Base-by-base conservation (phyloP, 768 basidiomycete species). In the Boletus vermiculosoides region DNA sequence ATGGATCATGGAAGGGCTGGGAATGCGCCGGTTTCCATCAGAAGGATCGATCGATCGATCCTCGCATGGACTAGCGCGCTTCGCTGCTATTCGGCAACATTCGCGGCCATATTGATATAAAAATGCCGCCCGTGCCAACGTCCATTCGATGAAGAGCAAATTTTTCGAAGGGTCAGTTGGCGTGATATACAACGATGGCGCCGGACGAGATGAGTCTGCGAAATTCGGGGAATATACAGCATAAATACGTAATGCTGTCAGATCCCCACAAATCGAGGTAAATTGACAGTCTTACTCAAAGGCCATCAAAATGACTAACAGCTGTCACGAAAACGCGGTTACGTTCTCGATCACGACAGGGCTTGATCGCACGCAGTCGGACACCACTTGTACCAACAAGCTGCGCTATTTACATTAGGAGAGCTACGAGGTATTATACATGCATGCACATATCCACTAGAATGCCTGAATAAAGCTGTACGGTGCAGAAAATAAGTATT, bases 391-490 rank as follows among this genome's bases (percentile, higher is more conserved):
- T 18, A 10, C 39, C 39, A 40, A 40, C 50, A 55, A 59, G 52
- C 34, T 37, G 62, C 51, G 58, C 66, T 73, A 73, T 67, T 42
- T 73, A 71, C 63, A 71, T 71, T 73, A 71, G 49, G 62, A 60
- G 59, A 42, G 40, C 57, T 64, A 62, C 60, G 52, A 45, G 49
- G 67, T 71, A 73, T 68, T 70, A 68, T 73, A 71, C 71, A 73
- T 70, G 70, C 64, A 73, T 73, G 70, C 69, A 72, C 69, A 72
- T 66, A 72, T 71, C 70, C 70, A 71, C 70, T 73, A 73, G 55
- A 63, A 70, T 70, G 71, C 64, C 60, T 50, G 61, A 65, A 71
- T 72, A 71, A 71, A 61, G 58, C 61, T 73, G 63, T 71, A 71
- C 70, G 66, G 45, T 73, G 62, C 62, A 56, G 63, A 71, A 67